phyloP scores from a whole-genome alignment of 2,329 filamentous ascomycete species.

The Pseudogymnoascus sp. region DNA sequence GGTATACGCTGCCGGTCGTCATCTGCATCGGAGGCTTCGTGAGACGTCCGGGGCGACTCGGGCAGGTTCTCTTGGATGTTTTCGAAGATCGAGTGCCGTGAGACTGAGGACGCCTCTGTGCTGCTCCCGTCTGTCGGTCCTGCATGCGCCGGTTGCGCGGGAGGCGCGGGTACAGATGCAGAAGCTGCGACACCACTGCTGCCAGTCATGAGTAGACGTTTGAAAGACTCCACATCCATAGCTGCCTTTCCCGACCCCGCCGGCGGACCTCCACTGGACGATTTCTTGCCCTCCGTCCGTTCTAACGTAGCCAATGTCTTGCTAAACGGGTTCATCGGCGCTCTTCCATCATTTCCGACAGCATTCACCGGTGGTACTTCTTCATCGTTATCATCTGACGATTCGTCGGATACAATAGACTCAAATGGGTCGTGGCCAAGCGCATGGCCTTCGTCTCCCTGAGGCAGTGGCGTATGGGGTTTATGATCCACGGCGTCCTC shows the following conservation, averaged over 20 bases:
- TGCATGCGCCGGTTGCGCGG: conserved; percentile 22
- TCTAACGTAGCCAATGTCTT: conserved; percentile 47
- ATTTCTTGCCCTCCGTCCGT: conserved; percentile 21
- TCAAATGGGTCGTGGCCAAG: conserved; percentile 25
- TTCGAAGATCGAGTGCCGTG: conserved; percentile 52
- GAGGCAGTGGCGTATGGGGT: conserved; percentile 26
- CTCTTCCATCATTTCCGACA: conserved; percentile 12
- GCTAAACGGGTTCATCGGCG: conserved; percentile 47
- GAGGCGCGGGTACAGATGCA: conserved; percentile 20
- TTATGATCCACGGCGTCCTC: conserved; percentile 18
- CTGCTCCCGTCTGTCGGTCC: conserved; percentile 40
- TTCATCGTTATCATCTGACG: conserved; percentile 20
- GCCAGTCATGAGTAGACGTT: conserved; percentile 67
- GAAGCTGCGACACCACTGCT: conserved; percentile 36
- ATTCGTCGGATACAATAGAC: conserved; percentile 25
- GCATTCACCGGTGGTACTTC: conserved; percentile 15
- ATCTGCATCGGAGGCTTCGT: conserved; percentile 50
- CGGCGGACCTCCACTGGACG: not conserved
- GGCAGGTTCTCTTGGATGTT: conserved; percentile 32
- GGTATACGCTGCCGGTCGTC: conserved; percentile 35
- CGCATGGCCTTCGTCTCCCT: conserved; percentile 21
- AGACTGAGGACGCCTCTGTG: conserved; percentile 51
- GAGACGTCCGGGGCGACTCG: conserved; percentile 49
- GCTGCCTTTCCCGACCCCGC: conserved; percentile 33
- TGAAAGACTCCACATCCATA: conserved; percentile 72